Base-by-base conservation (phyloP, 2,329 filamentous ascomycete species). In the Fusarium keratoplasticum region DNA sequence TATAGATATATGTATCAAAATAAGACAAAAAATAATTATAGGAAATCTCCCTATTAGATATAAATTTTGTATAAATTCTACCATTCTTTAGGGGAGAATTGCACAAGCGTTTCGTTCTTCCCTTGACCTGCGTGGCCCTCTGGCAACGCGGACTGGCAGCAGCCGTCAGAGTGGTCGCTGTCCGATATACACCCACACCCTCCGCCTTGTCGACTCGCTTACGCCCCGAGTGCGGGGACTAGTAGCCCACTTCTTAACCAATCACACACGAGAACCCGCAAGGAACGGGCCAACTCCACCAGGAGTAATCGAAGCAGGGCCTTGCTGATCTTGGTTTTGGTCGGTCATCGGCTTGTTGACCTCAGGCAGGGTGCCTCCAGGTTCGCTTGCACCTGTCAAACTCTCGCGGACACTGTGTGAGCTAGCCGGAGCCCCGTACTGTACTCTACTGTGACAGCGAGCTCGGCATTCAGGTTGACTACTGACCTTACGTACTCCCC, bases 281-380 rank as follows among this genome's bases (percentile, higher is more conserved):
- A 7, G 20, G 27, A 10, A 10, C 42, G 25, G 47, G 33, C 59
- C 22, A 62, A 18, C 42, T 40, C 13, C 29, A 22, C 60, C 60
- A 54, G 42, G 42, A 52, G 29, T 22, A 50, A 29, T 50, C 42
- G 11, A 44, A 18, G 33, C 52, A 50, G 60, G 52, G 52, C 36
- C 44, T 22, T 38, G 64, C 18, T 58, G 75, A 83, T 83, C 82
- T 83, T 69, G 75, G n/a, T 78, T 83, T 83, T 79, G 71, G 74
- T 64, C 71, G 71, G 76, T 77, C 81, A 83, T 83, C 82, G 80
- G 73, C 54, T 25, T 62, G 50, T 36, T 54, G 31, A 62, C 55
- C 55, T 38, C 33, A 27, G 35, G 31, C 54, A 58, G 47, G 47
- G 47, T 52, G 36, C 27, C 25, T 31, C 47, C 64, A 61, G 66